Conservation (phyloP, 1,284 basidiomycete genomes). For the Anthracocystis panici-leucophaei region DNA sequence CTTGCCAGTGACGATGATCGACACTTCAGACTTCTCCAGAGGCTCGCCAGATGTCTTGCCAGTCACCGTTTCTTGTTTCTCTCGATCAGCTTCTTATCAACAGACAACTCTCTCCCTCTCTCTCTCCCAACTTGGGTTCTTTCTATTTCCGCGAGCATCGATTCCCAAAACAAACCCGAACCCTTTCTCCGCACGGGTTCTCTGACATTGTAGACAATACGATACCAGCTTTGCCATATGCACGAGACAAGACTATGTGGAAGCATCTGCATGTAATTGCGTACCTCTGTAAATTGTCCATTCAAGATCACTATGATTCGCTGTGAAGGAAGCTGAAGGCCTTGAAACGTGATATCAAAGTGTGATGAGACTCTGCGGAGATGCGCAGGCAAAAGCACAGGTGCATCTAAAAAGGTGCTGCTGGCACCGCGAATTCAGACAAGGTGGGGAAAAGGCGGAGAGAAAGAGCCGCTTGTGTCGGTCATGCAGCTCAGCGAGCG, state of each 20-base stretch:
- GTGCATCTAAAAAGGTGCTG: no score
- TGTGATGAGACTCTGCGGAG: no score
- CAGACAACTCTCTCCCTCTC: not conserved
- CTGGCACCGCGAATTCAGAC: not conserved
- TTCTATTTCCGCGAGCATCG: slow-evolving; percentile 26
- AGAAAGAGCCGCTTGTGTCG: not conserved
- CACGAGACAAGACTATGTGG: slow-evolving; percentile 32
- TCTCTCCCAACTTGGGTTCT: slow-evolving; percentile 5
- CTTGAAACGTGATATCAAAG: not conserved
- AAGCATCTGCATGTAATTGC: slow-evolving; percentile 20
- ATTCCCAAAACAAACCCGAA: slow-evolving; percentile 10
- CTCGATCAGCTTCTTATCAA: no score
- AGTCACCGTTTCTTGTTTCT: not conserved
- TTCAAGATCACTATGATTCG: not conserved
- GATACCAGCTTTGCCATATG: slow-evolving; percentile 50
- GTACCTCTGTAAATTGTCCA: slow-evolving; percentile 4
- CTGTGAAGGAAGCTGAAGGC: not conserved
- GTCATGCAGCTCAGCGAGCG: not conserved
- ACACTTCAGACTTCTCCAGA: no score
- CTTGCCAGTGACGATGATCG: not conserved
- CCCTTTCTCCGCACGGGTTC: slow-evolving; percentile 33
- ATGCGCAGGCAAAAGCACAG: no score
- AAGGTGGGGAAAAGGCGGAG: not conserved
- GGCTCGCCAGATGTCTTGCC: not conserved
- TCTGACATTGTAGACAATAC: slow-evolving; percentile 50